Base-by-base conservation (phyloP, 2,329 filamentous ascomycete species). In the Calonectria naviculata region DNA sequence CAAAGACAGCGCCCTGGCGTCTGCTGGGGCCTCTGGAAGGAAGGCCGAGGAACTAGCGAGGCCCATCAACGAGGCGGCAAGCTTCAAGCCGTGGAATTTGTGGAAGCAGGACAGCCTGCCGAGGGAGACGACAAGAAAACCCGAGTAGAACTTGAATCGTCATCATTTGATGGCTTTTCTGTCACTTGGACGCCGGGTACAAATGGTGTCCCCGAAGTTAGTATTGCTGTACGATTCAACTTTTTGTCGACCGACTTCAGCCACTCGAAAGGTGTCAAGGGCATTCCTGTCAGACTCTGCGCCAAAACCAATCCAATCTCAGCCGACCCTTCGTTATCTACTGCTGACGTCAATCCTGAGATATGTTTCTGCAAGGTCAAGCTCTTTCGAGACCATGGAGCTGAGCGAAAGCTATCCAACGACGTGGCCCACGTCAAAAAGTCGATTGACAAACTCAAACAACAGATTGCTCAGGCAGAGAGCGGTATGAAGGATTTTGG, bases 171-270 rank as follows among this genome's bases (percentile, higher is more conserved):
- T 80, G 95, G 96, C 0, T 98, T 98, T 81, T 96, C 93, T 8
- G 94, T 98, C 5, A 90, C 92, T 7, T 98, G 96, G 96, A 94
- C 92, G 0, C 93, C 95, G 0, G 93, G 91, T 5, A 83, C 89
- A 47, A 92, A 92, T 60, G 91, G 92, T 0, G 83, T 86, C 0
- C 86, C 93, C 4, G 95, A 98, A 78, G 97, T 95, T 81, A 94
- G 92, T 60, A 91, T 99, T 67, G 93, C 95, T 10, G 94, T 98
- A 15, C 94, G 97, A 54, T 99, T 98, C 88, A 99, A 99, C 84
- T 99, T 99, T 80, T 87, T 99, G 0, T 99, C 97, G 0, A 99
- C 97, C 10, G 97, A 99, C 81, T 99, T 98, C 81, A 98, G 96
- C 82, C 97, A 98, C 80, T 98, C 97, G 12, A 99, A 99, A 81